Conservation (phyloP, 1,284 basidiomycete genomes). For the Psilocybe mexicana region DNA sequence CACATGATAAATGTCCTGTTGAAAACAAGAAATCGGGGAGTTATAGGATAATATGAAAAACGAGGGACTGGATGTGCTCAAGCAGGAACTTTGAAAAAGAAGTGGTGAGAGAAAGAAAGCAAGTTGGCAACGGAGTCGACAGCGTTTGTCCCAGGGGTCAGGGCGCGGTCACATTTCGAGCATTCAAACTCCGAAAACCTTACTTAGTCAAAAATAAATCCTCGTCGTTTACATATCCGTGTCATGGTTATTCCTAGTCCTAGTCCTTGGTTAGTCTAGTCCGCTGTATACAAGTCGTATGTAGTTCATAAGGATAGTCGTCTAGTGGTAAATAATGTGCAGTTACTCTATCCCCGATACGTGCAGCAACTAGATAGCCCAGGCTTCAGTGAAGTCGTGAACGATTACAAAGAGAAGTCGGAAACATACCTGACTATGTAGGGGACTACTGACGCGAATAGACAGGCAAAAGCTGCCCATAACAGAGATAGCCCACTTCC, state of each 20-base stretch:
- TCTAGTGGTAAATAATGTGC: background rate
- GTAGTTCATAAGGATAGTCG: constrained; percentile 7
- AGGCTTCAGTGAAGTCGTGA: background rate
- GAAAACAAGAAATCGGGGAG: constrained; percentile 5
- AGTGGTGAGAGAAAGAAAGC: constrained; percentile 8
- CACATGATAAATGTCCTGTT: constrained; percentile 25
- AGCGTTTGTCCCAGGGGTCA: background rate
- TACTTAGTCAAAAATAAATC: background rate
- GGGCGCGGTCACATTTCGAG: background rate
- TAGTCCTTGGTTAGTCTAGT: background rate
- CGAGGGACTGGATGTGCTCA: constrained; percentile 4
- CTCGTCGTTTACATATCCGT: background rate
- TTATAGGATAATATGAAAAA: constrained; percentile 5
- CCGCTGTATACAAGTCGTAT: background rate
- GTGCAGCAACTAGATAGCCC: constrained; percentile 28
- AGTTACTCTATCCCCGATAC: constrained; percentile 57
- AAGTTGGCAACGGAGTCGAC: background rate
- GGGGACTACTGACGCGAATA: constrained; percentile 63
- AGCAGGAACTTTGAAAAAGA: constrained; percentile 6
- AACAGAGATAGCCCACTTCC: constrained; percentile 63
- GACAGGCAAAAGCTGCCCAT: constrained; percentile 71
- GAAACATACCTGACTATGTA: constrained; percentile 66
- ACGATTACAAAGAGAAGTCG: background rate
- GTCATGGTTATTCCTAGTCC: background rate
- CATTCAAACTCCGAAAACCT: constrained; percentile 4